Conservation (phyloP, 2,329 filamentous ascomycete species). For the Amesomyces nigricolor region DNA sequence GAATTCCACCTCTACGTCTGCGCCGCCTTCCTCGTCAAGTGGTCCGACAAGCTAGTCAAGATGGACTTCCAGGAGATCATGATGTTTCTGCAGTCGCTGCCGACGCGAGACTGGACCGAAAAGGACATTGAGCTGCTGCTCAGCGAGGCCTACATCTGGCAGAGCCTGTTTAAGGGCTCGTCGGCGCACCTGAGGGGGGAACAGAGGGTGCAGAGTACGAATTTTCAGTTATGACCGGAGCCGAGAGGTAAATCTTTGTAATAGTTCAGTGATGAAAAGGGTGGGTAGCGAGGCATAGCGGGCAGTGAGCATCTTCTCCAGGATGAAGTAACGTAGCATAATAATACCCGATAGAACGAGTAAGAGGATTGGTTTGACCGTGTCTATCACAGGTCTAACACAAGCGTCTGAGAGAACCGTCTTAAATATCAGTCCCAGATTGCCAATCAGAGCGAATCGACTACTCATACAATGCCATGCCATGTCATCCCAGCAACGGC, state of each 20-base stretch:
- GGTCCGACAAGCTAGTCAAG: constrained; percentile 88
- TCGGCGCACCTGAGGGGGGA: constrained; percentile 73
- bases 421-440: not conserved
- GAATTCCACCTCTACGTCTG: constrained; percentile 98
- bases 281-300: not conserved
- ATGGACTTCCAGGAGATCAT: constrained; percentile 99
- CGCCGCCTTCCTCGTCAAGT: constrained; percentile 95
- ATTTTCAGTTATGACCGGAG: constrained; percentile 35
- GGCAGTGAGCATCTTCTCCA: not conserved
- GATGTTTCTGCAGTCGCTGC: constrained; percentile 97
- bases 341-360: constrained; percentile 5
- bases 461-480: constrained; percentile 7
- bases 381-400: not conserved
- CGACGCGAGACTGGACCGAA: constrained; percentile 91
- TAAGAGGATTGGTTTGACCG: not conserved
- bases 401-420: not conserved
- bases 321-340: not conserved
- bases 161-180: constrained; percentile 92
- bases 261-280: not conserved
- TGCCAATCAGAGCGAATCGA: not conserved
- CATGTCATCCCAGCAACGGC: not conserved
- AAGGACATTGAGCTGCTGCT: constrained; percentile 95
- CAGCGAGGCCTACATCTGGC: constrained; percentile 98
- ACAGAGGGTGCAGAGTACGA: constrained; percentile 36
- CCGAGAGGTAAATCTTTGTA: not conserved